phyloP scores from a whole-genome alignment of 2,329 filamentous ascomycete species.

The Dryadomyces quercus-mongolicae region DNA sequence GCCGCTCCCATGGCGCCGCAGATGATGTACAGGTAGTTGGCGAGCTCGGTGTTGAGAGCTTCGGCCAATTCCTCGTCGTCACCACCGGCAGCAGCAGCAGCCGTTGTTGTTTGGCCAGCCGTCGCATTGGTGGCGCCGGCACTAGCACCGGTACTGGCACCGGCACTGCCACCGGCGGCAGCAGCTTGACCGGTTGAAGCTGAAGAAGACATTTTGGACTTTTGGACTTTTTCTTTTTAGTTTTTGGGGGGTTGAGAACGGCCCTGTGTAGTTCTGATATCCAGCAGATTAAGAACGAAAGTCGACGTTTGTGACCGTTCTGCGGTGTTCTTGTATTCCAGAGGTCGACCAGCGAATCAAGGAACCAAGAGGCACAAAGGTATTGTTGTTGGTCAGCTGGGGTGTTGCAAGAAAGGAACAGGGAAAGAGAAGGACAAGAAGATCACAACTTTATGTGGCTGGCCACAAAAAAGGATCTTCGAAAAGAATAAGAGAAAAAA shows the following conservation, averaged over 20 bases:
- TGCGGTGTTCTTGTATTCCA: neutral
- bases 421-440: neutral
- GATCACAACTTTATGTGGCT: neutral
- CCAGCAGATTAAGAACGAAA: neutral
- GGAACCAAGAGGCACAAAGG: neutral
- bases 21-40: slow-evolving; percentile 48
- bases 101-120: neutral
- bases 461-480: neutral
- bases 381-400: neutral
- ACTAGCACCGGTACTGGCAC: neutral
- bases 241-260: neutral
- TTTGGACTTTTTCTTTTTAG: neutral
- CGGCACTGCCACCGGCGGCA: neutral
- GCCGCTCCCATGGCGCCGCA: slow-evolving; percentile 51
- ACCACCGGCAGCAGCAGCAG: neutral
- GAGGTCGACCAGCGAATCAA: neutral
- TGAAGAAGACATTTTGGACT: neutral
- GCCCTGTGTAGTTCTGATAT: neutral
- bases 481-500: neutral
- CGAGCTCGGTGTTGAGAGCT: slow-evolving; percentile 40
- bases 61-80: slow-evolving; percentile 16
- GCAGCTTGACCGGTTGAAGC: neutral
- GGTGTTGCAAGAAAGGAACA: neutral
- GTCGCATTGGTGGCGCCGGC: neutral
- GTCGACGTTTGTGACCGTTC: neutral